Evolutionary conservation across 208 protist species (phyloP).

Genomic region (Wallacemonas sp.): DNA sequence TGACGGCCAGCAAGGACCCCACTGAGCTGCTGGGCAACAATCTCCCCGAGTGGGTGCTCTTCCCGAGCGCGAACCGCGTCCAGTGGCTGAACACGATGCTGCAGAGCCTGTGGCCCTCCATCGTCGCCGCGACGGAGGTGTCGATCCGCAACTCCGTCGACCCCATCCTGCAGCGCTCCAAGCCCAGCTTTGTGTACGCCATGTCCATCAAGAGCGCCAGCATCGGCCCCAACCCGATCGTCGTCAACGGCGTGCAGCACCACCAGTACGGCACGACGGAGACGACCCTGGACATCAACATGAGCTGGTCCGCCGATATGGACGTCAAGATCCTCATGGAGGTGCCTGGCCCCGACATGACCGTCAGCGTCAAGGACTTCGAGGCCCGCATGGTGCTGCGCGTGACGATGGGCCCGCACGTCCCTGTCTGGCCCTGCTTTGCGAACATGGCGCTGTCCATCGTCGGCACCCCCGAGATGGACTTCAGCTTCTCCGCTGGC

Average conservation of each 20-base stretch:
- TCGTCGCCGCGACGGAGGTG: conserved; percentile 51
- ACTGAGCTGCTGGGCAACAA: conserved; percentile 49
- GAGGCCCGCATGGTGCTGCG: conserved; percentile 61
- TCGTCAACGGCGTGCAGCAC: conserved; percentile 69
- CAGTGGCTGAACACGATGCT: conserved; percentile 72
- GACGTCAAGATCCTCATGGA: conserved; percentile 54
- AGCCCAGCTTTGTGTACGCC: conserved; percentile 54
- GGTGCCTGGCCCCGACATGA: conserved; percentile 67
- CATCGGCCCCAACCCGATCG: conserved; percentile 51
- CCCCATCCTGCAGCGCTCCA: conserved; percentile 49
- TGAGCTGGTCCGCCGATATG: conserved; percentile 70
- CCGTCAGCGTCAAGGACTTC: conserved; percentile 57
- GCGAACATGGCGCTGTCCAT: conserved; percentile 60
- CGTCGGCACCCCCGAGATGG: conserved; percentile 53
- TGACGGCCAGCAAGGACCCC: conserved; percentile 43
- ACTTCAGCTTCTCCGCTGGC: conserved; percentile 61
- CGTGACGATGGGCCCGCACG: conserved; percentile 58
- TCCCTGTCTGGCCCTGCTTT: conserved; percentile 75
- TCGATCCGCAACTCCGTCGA: conserved; percentile 37
- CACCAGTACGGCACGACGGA: conserved; percentile 44
- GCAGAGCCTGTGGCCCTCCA: conserved; percentile 55
- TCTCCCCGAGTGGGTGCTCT: conserved; percentile 71
- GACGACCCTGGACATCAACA: conserved; percentile 64
- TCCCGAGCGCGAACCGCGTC: conserved; percentile 64
- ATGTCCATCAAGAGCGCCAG: conserved; percentile 48